Base-by-base conservation (phyloP, 2,329 filamentous ascomycete genomes). In the Scedosporium aurantiacum region DNA sequence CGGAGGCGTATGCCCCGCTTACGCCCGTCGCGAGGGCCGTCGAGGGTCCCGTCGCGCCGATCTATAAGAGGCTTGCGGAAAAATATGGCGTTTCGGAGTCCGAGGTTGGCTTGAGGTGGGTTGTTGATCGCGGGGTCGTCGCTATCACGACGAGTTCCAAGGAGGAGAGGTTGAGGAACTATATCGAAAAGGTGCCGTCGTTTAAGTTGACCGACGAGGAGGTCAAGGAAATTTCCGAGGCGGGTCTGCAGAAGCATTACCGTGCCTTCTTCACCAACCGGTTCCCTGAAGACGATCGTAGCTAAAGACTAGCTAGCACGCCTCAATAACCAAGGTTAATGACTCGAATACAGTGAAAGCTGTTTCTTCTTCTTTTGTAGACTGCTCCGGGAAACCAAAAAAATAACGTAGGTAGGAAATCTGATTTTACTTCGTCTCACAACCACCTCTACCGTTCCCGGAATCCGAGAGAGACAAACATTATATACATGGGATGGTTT, bases 181-280 rank as follows among this genome's bases (percentile, higher is more conserved):
- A 82, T 67, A 65, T 83, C 62, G 68, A 71, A n/a, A 78, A 77
- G 64, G 63, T 82, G 64, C 76, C 74, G 52, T 73, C 67, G 54
- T 86, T 88, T 67, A 82, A 83, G 74, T 73, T 89, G 64, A 84
- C 82, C 10, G 74, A 78, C 0, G 75, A 78, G 60, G 86, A 88
- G 71, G 73, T 88, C 12, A 71, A 78, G 55, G 77, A 80, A 60
- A 83, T 89, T 63, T 69, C 76, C 0, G 75, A 80, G 65, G 67
- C 79, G 41, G 86, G 86, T 1, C 74, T 74, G 65, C 68, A 83
- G 75, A 86, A 85, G 73, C 82, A 88, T 70, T 84, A 74, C 67
- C 78, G 85, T 37, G 80, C 73, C 0, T 88, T 83, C 69, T 88
- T 83, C 82, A 73, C 64, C 2, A 65, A 78, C 16, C 76, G 75